Percentiles rank a stretch among this genome's conserved stretches.
phyloP scores from a whole-genome alignment of 2,329 filamentous ascomycete genomes.

The Cladosporium sp. region DNA sequence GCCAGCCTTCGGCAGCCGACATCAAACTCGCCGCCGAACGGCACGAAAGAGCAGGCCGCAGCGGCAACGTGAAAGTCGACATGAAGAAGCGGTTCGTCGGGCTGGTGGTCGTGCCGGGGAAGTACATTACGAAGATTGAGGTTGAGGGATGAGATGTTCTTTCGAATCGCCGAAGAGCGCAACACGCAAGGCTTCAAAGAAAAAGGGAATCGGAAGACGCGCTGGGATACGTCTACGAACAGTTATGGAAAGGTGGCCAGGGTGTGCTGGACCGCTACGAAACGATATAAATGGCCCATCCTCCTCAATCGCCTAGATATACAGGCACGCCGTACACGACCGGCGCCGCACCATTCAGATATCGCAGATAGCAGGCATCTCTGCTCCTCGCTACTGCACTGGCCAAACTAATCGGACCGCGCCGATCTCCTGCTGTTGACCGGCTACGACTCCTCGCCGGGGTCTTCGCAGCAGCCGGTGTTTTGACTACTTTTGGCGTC shows the following conservation, averaged over 20 bases:
- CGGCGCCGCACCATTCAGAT: slow-evolving; percentile 88
- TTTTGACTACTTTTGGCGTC: slow-evolving; percentile 31
- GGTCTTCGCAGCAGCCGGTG: slow-evolving; percentile 26
- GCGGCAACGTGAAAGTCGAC: slow-evolving; percentile 54
- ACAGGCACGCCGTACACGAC: slow-evolving; percentile 95
- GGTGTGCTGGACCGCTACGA: slow-evolving; percentile 3
- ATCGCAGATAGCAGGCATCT: slow-evolving; percentile 77
- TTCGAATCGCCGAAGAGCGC: too few relatives aligned
- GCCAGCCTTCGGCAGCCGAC: slow-evolving; percentile 56
- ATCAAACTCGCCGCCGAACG: slow-evolving; percentile 35
- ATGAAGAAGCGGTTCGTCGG: slow-evolving; percentile 86
- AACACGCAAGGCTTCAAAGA: too few relatives aligned
- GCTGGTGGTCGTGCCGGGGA: slow-evolving; percentile 81
- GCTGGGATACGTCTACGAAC: neutral
- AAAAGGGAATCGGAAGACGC: too few relatives aligned
- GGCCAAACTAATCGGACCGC: slow-evolving; percentile 53
- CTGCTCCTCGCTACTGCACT: slow-evolving; percentile 74
- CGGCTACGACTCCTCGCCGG: slow-evolving; percentile 23
- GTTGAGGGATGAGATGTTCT: slow-evolving; percentile 55
- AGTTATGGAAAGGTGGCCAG: neutral
- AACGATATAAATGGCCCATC: neutral
- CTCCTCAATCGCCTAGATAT: slow-evolving; percentile 54
- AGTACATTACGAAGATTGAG: slow-evolving; percentile 83
- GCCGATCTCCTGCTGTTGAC: slow-evolving; percentile 16
- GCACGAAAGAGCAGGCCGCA: slow-evolving; percentile 26